Percentiles rank a stretch among this genome's conserved stretches.
phyloP scores from a whole-genome alignment of 441 rosid genomes.

The Euphorbia neoarborescens region DNA sequence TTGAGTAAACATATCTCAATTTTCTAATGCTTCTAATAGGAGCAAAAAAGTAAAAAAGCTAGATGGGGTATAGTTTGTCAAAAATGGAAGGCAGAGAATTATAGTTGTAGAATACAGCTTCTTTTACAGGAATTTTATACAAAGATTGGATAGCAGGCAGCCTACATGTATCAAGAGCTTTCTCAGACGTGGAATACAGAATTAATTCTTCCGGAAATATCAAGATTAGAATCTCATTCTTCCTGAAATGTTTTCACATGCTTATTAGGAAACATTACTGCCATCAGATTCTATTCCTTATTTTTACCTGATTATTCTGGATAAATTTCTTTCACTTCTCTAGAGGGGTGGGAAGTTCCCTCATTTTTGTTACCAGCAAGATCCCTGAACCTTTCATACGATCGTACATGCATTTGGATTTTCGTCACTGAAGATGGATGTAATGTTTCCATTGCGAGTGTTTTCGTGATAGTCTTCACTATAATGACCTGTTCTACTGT shows the following conservation, averaged over 20 bases:
- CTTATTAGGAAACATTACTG: constrained; percentile 24
- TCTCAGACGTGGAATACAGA: constrained; percentile 27
- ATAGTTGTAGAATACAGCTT: constrained; percentile 15
- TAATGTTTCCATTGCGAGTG: constrained; percentile 39
- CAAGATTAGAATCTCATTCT: constrained; percentile 46
- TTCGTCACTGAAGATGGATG: constrained; percentile 66
- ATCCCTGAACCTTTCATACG: constrained; percentile 26
- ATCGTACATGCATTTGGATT: constrained; percentile 63
- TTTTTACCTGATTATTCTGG: constrained; percentile 13
- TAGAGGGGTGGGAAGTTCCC: constrained; percentile 18
- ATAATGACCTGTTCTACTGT: constrained; percentile 35
- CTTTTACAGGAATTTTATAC: constrained; percentile 19
- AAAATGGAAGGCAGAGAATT: constrained; percentile 21
- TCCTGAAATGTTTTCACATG: constrained; percentile 23
- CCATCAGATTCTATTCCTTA: constrained; percentile 15
- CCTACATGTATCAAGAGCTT: constrained; percentile 9
- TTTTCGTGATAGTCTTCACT: constrained; percentile 30
- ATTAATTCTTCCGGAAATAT: constrained; percentile 38
- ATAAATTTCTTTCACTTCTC: constrained; percentile 5
- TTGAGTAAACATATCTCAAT: neutral
- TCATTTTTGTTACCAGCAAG: neutral
- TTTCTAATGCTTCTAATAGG: neutral
- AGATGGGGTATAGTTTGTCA: constrained; percentile 8
- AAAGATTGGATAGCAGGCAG: constrained; percentile 16
- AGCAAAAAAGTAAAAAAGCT: neutral